Evolutionary conservation across 768 basidiomycete genomes (phyloP), one percentile per base, ranked within the genome.

Genomic region (Hemileccinum impolitum): DNA sequence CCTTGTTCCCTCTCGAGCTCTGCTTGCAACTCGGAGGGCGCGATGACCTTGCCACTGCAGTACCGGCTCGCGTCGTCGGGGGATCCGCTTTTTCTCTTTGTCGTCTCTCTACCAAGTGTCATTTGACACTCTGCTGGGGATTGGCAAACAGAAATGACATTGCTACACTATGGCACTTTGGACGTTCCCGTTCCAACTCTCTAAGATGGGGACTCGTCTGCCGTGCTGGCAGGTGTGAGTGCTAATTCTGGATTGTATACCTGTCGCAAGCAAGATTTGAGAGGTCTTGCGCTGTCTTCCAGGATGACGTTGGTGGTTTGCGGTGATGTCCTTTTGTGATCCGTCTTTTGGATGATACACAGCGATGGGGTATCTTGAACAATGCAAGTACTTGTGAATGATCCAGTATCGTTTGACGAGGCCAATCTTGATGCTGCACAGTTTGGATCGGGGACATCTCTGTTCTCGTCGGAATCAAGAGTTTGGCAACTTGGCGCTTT

Each of bases 1-100:
- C 60, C 54, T 52, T 48, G 39, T 32, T 23, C 43, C 59, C 30
- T 3, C 3, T 47, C 8, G 59, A 61, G 59, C 19, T 30, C 19
- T 43, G 39, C 46, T 52, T 52, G 51, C 45, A 47, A 42, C 51
- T 51, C 50, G 18, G 39, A 39, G 43, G 44, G 19, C 15, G 50
- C 6, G 50, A 51, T 51, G 50, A 51, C 50, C 44, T 26, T 46
- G 50, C 50, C 21, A 28, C 50, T 50, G 50, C 50, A 50, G 14
- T 45, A 3, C 26, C 14, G 39, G 44, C 44, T 26, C 36, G 44
- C 17, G 49, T 50, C 39, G 50, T 50, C 50, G 44, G 44, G 50
- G 50, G 50, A 39, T 45, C 43, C 39, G 8, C 47, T 28, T 42
- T n/a, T 19, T 45, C 25, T 51, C 50, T 51, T 45, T 51, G 44